A percentile compares a stretch with the other conserved stretches of the same genome.
phyloP scores from a whole-genome alignment of 225 moss, liverwort and hornwort species.

The Physcomitrellopsis africana region DNA sequence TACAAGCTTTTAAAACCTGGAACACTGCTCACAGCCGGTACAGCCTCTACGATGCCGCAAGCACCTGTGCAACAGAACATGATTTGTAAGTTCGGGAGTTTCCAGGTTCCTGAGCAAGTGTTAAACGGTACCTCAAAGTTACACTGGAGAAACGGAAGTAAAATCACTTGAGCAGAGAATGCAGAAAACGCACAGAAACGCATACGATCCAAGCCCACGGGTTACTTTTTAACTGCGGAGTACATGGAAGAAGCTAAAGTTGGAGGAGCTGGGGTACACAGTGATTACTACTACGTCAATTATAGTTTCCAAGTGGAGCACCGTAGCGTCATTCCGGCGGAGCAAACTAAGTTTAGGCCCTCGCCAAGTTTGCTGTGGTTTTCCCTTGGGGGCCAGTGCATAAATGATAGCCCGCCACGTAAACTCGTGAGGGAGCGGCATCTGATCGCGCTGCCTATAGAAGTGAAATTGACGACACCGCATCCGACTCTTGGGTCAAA shows the following conservation, averaged over 20 bases:
- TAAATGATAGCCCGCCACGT: constrained; percentile 11
- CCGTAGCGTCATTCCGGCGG: neutral
- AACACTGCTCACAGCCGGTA: too few species aligned
- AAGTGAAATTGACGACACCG: neutral
- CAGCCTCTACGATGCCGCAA: too few species aligned
- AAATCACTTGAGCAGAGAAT: too few species aligned
- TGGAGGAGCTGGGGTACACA: neutral
- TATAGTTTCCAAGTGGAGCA: neutral
- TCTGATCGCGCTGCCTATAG: neutral
- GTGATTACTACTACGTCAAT: constrained; percentile 21
- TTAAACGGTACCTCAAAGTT: too few species aligned
- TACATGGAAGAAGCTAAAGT: neutral
- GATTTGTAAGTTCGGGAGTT: too few species aligned
- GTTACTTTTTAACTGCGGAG: neutral
- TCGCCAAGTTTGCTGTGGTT: constrained; percentile 24
- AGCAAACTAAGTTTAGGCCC: constrained; percentile 3
- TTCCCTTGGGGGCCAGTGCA: constrained; percentile 13
- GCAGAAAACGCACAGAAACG: too few species aligned
- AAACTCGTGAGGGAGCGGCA: neutral
- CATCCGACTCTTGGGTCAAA: neutral
- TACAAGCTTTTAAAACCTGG: too few species aligned
- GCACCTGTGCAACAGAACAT: too few species aligned
- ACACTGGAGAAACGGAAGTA: too few species aligned
- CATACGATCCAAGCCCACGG: constrained; percentile 17
- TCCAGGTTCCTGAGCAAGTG: too few species aligned